Evolutionary conservation across 2,329 filamentous ascomycete species (phyloP), one percentile per base, ranked within the genome.

Genomic region (Colletotrichum sp.): DNA sequence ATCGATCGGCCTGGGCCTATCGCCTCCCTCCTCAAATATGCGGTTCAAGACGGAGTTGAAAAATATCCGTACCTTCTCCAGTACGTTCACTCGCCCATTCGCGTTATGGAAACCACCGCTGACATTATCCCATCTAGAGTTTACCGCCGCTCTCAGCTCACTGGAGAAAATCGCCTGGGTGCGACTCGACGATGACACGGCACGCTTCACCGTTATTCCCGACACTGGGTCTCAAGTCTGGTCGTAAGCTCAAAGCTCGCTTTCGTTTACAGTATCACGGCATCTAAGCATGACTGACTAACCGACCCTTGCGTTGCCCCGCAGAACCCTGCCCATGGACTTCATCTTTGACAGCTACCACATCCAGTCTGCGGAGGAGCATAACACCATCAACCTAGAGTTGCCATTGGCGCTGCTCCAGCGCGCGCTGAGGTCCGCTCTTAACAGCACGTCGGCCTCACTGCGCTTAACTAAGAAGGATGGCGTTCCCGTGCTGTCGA

Each of bases 171-270:
- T 98, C 78, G 95, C 95, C 62, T 98, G 96, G 96, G 90, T 98
- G 78, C 94, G 96, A 79, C 91, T 99, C 39, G 95, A 96, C 86
- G 92, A 98, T 86, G 93, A 96, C 75, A 93, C 93, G 71, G 93
- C 96, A 72, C 96, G 96, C 80, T 98, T 99, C 87, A 99, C 97
- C 76, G 95, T 99, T 81, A 96, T 99, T 77, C 96, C 97, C 1
- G 96, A 98, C 83, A 94, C 95, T 81, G 96, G 97, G 76, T 98
- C 95, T 10, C 96, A 99, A 89, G 96, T 99, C 71, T 99, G 97
- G 97, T 95, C 96, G 89, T 96, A 89, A 83, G 93, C 92, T 60
- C 69, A 52, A 15, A 13, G 59, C 34, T 78, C 13, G 36, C 49
- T 59, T 26, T 28, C 32, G 16, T 18, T 63, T 39, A 26, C 15